phyloP scores from a whole-genome alignment of 1,284 basidiomycete species.

The Ceratobasidium papillatum region DNA sequence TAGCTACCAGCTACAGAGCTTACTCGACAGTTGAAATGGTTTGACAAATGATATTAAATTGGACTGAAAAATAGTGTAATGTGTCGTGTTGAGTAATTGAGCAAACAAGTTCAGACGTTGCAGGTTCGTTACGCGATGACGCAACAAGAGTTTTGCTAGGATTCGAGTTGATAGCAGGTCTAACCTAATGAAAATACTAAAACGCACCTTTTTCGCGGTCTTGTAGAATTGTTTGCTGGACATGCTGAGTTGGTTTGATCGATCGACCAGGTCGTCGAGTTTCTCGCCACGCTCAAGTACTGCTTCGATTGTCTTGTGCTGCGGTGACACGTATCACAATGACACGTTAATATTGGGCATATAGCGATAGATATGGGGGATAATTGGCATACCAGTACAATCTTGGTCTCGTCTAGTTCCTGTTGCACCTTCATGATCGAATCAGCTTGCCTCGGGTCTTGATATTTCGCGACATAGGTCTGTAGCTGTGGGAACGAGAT shows the following conservation, averaged over 20 bases:
- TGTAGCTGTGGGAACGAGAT: conserved; percentile 79
- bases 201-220: conserved; percentile 86
- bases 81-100: too few relatives aligned
- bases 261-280: conserved; percentile 94
- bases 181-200: not conserved
- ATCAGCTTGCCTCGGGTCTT: conserved; percentile 98
- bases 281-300: conserved; percentile 97
- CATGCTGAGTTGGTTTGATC: conserved; percentile 88
- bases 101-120: not conserved
- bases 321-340: conserved; percentile 4
- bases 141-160: not conserved
- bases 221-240: conserved; percentile 97
- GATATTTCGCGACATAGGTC: conserved; percentile 90
- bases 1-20: too few relatives aligned
- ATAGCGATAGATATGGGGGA: not conserved
- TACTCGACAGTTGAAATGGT: too few relatives aligned
- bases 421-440: conserved; percentile 98
- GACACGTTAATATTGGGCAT: not conserved
- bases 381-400: conserved; percentile 78
- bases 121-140: not conserved
- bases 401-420: conserved; percentile 99
- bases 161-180: not conserved
- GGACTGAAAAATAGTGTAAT: too few relatives aligned
- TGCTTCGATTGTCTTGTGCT: conserved; percentile 99
- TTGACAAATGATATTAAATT: too few relatives aligned